These are phyloP conservation scores for Heliamphora pulchella DNA, from an alignment of 179 eudicot species.

Conservation along the genomic window DNA sequence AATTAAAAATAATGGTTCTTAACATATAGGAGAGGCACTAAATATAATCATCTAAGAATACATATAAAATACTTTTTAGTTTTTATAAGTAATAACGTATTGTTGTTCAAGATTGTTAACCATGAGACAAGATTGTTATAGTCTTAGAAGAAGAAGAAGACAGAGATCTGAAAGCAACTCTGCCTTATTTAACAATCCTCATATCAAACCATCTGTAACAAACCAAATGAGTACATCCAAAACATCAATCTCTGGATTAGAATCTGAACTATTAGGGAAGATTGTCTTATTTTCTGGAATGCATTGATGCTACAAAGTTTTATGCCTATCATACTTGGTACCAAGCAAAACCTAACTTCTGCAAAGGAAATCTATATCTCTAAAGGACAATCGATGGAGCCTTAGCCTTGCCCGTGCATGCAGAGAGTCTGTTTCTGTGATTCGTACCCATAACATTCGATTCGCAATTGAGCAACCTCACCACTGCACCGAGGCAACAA, in stretches of 20 bases:
- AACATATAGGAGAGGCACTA: too few species aligned
- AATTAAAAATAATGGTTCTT: too few species aligned
- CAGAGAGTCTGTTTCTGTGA: too few species aligned
- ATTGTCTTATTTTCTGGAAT: neutral
- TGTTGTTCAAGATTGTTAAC: too few species aligned
- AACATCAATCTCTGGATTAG: constrained; percentile 5
- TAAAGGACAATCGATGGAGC: neutral
- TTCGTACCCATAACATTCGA: too few species aligned
- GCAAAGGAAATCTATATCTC: neutral
- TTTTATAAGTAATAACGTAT: too few species aligned
- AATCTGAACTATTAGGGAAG: neutral
- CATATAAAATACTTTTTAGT: too few species aligned
- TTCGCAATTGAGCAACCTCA: too few species aligned
- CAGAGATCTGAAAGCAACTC: neutral
- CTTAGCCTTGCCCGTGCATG: too few species aligned
- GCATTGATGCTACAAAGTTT: neutral
- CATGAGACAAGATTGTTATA: too few species aligned
- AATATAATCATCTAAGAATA: too few species aligned
- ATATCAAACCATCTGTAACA: neutral
- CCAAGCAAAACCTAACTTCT: neutral
- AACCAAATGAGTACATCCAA: neutral
- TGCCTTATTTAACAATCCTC: neutral
- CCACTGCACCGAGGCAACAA: constrained; percentile 20
- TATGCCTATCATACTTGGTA: neutral
- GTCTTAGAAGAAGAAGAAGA: neutral